Percentiles rank a stretch among this genome's conserved stretches.
Evolutionary conservation across 2,329 filamentous ascomycete species (phyloP).

Genomic region (Coleophoma eucalyptorum): DNA sequence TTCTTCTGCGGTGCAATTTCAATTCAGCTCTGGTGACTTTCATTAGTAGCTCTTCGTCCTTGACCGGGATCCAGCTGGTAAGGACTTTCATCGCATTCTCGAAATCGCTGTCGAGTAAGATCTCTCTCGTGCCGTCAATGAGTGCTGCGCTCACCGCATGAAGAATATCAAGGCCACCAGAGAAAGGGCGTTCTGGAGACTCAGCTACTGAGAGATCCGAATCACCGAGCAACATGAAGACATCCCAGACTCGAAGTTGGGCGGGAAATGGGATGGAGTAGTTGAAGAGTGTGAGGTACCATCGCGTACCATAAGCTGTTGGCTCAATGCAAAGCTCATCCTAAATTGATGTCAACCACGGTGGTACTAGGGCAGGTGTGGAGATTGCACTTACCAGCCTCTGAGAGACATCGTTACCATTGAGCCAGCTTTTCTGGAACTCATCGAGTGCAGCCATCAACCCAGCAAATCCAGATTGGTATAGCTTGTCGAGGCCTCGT

Average conservation of each 20-base stretch:
- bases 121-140: slow-evolving; percentile 84
- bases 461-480: slow-evolving; percentile 78
- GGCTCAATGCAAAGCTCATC: slow-evolving; percentile 75
- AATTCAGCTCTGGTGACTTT: slow-evolving; percentile 84
- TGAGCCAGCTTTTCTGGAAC: slow-evolving; percentile 82
- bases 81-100: slow-evolving; percentile 97
- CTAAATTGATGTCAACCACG: slow-evolving; percentile 35
- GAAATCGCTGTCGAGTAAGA: slow-evolving; percentile 89
- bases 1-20: slow-evolving; percentile 57
- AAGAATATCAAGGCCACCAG: slow-evolving; percentile 75
- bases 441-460: slow-evolving; percentile 82
- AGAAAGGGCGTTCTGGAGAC: slow-evolving; percentile 36
- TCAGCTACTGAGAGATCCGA: slow-evolving; percentile 39
- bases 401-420: slow-evolving; percentile 69
- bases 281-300: slow-evolving; percentile 98
- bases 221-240: slow-evolving; percentile 92
- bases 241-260: slow-evolving; percentile 94
- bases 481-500: slow-evolving; percentile 80
- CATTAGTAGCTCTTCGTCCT: slow-evolving; percentile 92
- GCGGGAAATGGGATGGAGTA: slow-evolving; percentile 92
- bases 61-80: slow-evolving; percentile 89
- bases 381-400: slow-evolving; percentile 63
- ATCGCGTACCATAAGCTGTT: slow-evolving; percentile 92
- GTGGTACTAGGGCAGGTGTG: not conserved
- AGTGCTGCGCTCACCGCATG: slow-evolving; percentile 88